Conservation (phyloP, 495 filamentous ascomycete genomes). For the Penicillium daleae region DNA sequence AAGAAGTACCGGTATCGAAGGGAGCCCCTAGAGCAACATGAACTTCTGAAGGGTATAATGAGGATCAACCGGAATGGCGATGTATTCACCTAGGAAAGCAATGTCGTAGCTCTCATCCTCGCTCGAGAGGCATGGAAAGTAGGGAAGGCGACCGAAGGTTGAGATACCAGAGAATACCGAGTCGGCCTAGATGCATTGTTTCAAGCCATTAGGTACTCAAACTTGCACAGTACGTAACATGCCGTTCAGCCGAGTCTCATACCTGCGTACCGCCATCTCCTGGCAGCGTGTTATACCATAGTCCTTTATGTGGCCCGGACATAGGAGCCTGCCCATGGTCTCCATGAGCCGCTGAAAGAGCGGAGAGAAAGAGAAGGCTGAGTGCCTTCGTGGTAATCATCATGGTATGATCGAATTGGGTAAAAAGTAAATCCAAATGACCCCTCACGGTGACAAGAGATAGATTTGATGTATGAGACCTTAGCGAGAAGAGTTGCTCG, state of each 20-base stretch:
- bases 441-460: not conserved
- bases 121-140: slow-evolving; percentile 75
- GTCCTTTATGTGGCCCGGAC: slow-evolving; percentile 57
- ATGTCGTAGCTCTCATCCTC: slow-evolving; percentile 77
- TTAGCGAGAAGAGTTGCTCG: not conserved
- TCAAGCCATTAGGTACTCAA: not conserved
- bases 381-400: slow-evolving; percentile 30
- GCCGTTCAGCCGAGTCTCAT: not conserved
- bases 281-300: slow-evolving; percentile 69
- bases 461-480: not conserved
- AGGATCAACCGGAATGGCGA: not conserved
- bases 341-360: slow-evolving; percentile 53
- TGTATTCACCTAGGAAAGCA: slow-evolving; percentile 67
- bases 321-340: slow-evolving; percentile 58
- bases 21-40: slow-evolving; percentile 51
- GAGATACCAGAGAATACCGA: slow-evolving; percentile 73
- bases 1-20: slow-evolving; percentile 71
- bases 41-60: not conserved
- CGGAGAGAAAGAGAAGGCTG: slow-evolving; percentile 35
- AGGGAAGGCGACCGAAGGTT: slow-evolving; percentile 78
- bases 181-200: slow-evolving; percentile 55
- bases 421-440: not conserved
- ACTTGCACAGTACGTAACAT: not conserved
- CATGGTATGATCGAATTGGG: not conserved
- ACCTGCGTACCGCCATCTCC: slow-evolving; percentile 73